Evolutionary conservation across 2,329 filamentous ascomycete species (phyloP), one percentile per base, ranked within the genome.

Genomic region (Colletotrichum liriopes): DNA sequence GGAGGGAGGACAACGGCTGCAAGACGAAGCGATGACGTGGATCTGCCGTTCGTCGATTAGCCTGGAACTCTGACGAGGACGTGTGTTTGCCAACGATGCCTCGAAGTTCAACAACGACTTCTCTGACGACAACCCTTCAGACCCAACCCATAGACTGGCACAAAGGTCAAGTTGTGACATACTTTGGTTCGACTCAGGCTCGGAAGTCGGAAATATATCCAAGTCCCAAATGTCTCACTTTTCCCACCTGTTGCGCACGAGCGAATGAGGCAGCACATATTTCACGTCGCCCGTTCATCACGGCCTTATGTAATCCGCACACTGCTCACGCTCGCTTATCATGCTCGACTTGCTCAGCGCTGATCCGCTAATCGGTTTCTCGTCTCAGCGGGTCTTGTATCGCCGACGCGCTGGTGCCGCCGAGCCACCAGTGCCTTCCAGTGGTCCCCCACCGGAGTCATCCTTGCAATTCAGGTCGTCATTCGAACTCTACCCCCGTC

Each of bases 401-500:
- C 65, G 35, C 58, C 65, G 29, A 58, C 51, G 52, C 59, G 69
- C 69, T 69, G 37, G 23, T 67, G 63, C 66, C 65, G 54, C 65
- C n/a, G 43, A 55, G 37, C 39, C 56, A 51, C 39, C 58, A 55
- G 39, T 60, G 54, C 23, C 56, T 62, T 45, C 43, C 49, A 58
- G 37, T 8, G 18, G 52, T 55, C 69, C 66, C 70, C 65, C 70
- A 72, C 54, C 47, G 29, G 65, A 60, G 45, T 37, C 39, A 72
- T 71, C 71, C 71, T 67, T 73, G 71, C 58, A 72, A 49, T 49
- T 63, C 58, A 71, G 61, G 71, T 71, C 67, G 71, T 73, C 71
- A 73, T 71, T 72, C 65, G 52, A 69, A 56, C 68, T 62, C 23
- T 59, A 64, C 52, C 61, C 70, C 71, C 66, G 61, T 71, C 52